Evolutionary conservation across 2,329 filamentous ascomycete genomes (phyloP), one percentile per base, ranked within the genome.

Genomic region (Fonsecaea erecta): DNA sequence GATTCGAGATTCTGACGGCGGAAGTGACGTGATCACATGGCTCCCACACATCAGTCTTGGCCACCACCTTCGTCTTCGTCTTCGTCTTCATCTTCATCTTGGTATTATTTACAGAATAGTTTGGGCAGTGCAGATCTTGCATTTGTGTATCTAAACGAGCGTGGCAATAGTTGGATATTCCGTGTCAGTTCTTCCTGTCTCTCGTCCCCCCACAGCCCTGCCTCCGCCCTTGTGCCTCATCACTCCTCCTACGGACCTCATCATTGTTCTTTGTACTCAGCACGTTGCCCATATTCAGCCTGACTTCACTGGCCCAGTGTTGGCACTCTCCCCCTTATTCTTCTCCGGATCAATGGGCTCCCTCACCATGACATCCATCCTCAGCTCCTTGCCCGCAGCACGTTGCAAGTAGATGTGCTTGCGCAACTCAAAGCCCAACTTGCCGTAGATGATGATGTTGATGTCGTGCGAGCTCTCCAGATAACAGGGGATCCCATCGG

Each of bases 321-420:
- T 59, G 12, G 7, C 43, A 43, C 28, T 51, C 52, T 59, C 57
- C 53, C 65, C 53, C 7, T 35, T n/a, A n/a, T n/a, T 30, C 16
- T 37, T 26, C 21, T 37, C 18, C 24, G 30, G 30, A 34, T 18
- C 21, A 16, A 57, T 56, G 37, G 90, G 90, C 81, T 93, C 89
- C 66, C 91, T 84, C 59, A 94, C 88, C 91, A 96, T 96, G 78
- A 93, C 90, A 74, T 90, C 89, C 76, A 94, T 80, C 64, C 82
- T 82, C 30, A 88, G 85, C 30, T 69, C 64, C 28, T 71, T 57
- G 65, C 83, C 80, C 30, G 77, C 75, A 9, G 82, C 86, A 56
- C 88, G 80, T 73, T 83, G 80, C 72, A 93, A 80, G 74, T 84
- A 82, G 70, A 94, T 85, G 71, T 87, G 84, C 72, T 84, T 84